Evolutionary conservation across 768 basidiomycete species (phyloP), one percentile per base, ranked within the genome.

Genomic region (Chlorophyllum brunneum): DNA sequence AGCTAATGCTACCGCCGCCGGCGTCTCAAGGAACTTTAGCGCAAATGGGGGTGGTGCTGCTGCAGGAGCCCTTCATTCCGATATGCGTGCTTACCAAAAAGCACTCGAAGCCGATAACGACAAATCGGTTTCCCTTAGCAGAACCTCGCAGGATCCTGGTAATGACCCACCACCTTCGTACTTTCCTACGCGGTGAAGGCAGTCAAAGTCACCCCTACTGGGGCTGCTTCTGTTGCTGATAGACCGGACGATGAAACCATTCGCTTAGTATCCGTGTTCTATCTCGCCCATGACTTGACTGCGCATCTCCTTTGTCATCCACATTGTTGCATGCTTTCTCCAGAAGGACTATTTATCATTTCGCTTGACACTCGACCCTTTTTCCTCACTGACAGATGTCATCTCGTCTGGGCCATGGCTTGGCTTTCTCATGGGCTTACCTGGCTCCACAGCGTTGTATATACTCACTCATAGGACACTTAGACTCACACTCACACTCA

Each of bases 21-120:
- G n/a, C n/a, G n/a, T n/a, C n/a, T n/a, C n/a, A n/a, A n/a, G n/a
- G n/a, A n/a, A n/a, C n/a, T n/a, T n/a, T n/a, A 41, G 54, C 20
- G 31, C 57, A 4, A 10, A 31, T 13, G 43, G 31, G 13, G 18
- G 18, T 24, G 26, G 13, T 9, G n/a, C 15, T 4, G 2, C 39
- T 20, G 13, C 43, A 15, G 58, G 61, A 34, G 34, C 45, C 2
- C 57, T 66, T 16, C 58, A 63, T 40, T 57, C 56, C 8, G 56
- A 59, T 5, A 51, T 63, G 57, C 58, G 58, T 5, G 54, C 58
- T 26, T 56, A 58, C 38, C 65, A 66, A 51, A 66, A 66, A 51
- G 58, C 62, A 2, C 58, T 66, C 6, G 63, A 66, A 37, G 57
- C 54, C 6, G 59, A 66, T 23, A 20, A 52, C 9, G 42, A 31